Evolutionary conservation across 2,329 filamentous ascomycete genomes (phyloP), one percentile per base, ranked within the genome.

Genomic region (Cladosporium sphaerospermum): DNA sequence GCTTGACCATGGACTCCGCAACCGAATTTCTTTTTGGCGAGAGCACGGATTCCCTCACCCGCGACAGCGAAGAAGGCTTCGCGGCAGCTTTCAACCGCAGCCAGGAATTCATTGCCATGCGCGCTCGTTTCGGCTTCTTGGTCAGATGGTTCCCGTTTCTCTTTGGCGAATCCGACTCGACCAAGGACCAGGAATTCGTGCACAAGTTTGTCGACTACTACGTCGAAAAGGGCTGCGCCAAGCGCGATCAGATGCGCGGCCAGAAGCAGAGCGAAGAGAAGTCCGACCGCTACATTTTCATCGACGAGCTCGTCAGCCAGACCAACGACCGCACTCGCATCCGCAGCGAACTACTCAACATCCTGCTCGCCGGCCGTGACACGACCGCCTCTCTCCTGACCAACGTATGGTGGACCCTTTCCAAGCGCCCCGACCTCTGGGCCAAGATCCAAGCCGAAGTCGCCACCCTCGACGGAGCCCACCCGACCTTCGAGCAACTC

Each of bases 21-120:
- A 87, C 83, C 0, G 81, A 84, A 43, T 85, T 88, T 58, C 69
- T 88, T 4, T 83, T 88, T 44, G 84, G 85, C 6, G 72, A 80
- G 44, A 67, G 63, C 5, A 66, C 65, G 3, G 56, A 64, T 11
- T 64, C 64, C 2, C 59, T 67, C 8, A 61, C 54, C 9, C 61
- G 57, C 11, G 44, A 37, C 28, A 62, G 56, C 47, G 53, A 53
- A 8, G 59, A 61, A n/a, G 61, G 60, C 11, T 71, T 72, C 41
- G 64, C 67, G 8, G 59, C 59, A 6, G 60, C 67, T 11, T 70
- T 71, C 59, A 65, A 56, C 11, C 46, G 63, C 16, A 54, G 56
- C 9, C 64, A 71, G 53, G 62, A 64, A 16, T 58, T 51, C 45
- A 64, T 67, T 16, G 60, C 61, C 6, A 57, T 62, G 36, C 42